These are phyloP conservation scores for Magnaporthiopsis poae DNA, from an alignment of 2,329 filamentous ascomycete species.

Conservation along the genomic window DNA sequence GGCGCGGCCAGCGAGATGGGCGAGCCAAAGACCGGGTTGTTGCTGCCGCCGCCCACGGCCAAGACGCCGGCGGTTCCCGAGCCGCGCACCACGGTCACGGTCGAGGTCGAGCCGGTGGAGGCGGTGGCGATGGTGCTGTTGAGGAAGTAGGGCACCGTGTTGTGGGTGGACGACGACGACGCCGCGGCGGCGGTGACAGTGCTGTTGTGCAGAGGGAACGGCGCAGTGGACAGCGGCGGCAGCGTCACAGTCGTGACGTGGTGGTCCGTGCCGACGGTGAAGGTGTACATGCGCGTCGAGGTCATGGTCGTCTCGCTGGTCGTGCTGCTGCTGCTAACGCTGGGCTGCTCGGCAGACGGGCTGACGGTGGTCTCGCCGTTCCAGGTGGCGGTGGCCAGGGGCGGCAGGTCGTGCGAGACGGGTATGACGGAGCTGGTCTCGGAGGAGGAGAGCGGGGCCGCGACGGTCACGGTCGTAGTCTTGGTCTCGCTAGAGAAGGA, in stretches of 20 bases:
- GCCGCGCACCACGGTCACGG: constrained; percentile 24
- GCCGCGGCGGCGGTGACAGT: constrained; percentile 10
- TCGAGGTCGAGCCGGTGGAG: constrained; percentile 9
- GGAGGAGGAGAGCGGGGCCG: background rate
- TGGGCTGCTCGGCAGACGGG: constrained; percentile 1
- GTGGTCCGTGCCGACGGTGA: constrained; percentile 6
- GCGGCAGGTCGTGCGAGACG: constrained; percentile 1
- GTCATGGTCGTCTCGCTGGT: constrained; percentile 15
- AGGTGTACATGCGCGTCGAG: constrained; percentile 12
- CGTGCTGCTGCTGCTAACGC: background rate
- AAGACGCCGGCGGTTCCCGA: constrained; percentile 14
- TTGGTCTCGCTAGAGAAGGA: constrained; percentile 4
- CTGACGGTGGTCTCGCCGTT: constrained; percentile 5
- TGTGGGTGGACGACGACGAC: constrained; percentile 4
- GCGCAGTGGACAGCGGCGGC: background rate
- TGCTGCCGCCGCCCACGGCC: constrained; percentile 9
- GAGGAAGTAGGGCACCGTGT: constrained; percentile 9
- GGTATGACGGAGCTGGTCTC: constrained; percentile 2
- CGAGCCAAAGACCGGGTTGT: constrained; percentile 8
- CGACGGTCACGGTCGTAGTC: background rate
- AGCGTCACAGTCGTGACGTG: background rate
- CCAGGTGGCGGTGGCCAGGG: constrained; percentile 2
- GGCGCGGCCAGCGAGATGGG: constrained; percentile 6
- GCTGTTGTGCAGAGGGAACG: constrained; percentile 7
- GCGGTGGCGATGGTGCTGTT: no score